Evolutionary conservation across 2,329 filamentous ascomycete species (phyloP), one percentile per base, ranked within the genome.

Genomic region (Microdochium bolleyi): DNA sequence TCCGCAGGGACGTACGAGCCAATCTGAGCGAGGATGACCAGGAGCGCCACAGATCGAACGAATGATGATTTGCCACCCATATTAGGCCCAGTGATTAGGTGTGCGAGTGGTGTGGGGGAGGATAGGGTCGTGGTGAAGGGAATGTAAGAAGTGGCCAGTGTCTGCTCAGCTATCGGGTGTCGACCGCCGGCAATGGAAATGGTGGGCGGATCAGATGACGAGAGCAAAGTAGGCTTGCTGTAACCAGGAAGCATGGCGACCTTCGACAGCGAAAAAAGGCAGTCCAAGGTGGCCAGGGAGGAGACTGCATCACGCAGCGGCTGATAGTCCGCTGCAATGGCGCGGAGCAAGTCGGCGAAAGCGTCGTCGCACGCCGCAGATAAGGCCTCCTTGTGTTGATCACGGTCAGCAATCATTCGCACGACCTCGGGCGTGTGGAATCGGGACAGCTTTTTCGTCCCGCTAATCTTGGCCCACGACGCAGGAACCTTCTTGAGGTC

Each of bases 1-100:
- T 79, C 76, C 22, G 92, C 92, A 2, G 94, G 94, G 1, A 99
- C 91, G 68, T 92, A 99, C 37, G 89, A 95, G 50, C 94, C 94
- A 57, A 96, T 87, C 66, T 99, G 94, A 8, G 90, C 91, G 74
- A 99, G 92, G 62, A 99, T 92, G 49, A 88, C 82, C 57, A 97
- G 90, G 7, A 99, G 82, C 10, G 94, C 92, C 48, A 95, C 84
- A 59, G 92, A 89, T 51, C 94, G 89, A 22, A 99, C 92, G 68
- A 96, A 99, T 54, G 88, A 94, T n/a, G 90, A 96, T 67, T 99
- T 99, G 53, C 94, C 94, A 62, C 94, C 94, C 94, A 99, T 99
- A 73, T 99, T 99, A 27, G 94, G 94, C 0, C 94, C 94, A 0
- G 94, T 99, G 62, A 99, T 86, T 53, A 97, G 85, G 60, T 96